Evolutionary conservation across 2,329 filamentous ascomycete species (phyloP), one percentile per base, ranked within the genome.

Genomic region (Exophiala viscosa): DNA sequence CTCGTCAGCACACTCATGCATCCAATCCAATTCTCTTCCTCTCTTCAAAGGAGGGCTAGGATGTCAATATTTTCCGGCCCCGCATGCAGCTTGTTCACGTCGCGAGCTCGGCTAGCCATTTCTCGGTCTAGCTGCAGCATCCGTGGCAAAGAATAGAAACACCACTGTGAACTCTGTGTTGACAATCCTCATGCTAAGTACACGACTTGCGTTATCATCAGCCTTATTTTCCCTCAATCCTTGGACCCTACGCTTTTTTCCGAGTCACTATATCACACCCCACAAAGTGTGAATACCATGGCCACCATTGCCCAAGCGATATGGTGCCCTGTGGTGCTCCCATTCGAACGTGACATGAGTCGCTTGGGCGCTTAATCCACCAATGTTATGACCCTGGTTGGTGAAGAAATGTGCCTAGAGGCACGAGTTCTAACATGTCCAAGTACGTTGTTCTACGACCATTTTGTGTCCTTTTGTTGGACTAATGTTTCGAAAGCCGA

Each of bases 341-440:
- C 40, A 32, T 17, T 33, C 43, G n/a, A 50, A 52, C 56, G 56
- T 59, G 56, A 56, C 50, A 45, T 56, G 52, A 49, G 38, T 42
- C 39, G 40, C 42, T 32, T 46, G 46, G 53, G 56, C 56, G 56
- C 56, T 59, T 59, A 59, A 42, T 36, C 56, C 50, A 46, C 56
- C 56, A 59, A 56, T 56, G 47, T 59, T 17, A 13, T 32, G 42
- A 39, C 20, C 17, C 36, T 47, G 44, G 28, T 48, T 43, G 46
- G 38, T 8, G 39, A 43, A 47, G 46, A 35, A 41, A 41, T 32
- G 20, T 36, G 35, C 39, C 49, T 39, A 50, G 23, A 48, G 35
- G 50, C 41, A 40, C 45, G 38, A 15, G 7, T 23, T 40, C 36
- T 34, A 41, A 6, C 17, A 59, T 59, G 53, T 50, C 52, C 14